Evolutionary conservation across 2,329 filamentous ascomycete species (phyloP).

Genomic region (Taxawa tesnikishii): DNA sequence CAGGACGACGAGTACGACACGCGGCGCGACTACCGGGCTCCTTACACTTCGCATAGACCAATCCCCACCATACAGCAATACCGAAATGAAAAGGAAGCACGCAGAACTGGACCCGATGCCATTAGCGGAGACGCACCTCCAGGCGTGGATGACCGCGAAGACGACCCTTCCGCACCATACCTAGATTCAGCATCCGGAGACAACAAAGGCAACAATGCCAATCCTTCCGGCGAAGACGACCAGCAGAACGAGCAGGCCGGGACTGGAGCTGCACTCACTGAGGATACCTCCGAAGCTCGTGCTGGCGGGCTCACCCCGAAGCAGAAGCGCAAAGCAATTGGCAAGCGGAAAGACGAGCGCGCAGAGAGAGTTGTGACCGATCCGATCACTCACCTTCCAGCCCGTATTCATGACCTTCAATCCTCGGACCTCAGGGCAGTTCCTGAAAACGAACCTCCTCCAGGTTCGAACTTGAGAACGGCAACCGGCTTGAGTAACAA

Average conservation of each 20-base stretch:
- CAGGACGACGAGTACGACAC: constrained; percentile 27
- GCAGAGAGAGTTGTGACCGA: constrained; percentile 54
- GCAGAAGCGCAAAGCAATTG: constrained; percentile 36
- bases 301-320: constrained; percentile 27
- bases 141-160: constrained; percentile 12
- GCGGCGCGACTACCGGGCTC: constrained; percentile 25
- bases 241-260: constrained; percentile 9
- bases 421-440: constrained; percentile 25
- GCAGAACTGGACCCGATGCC: constrained; percentile 21
- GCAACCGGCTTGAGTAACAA: constrained; percentile 33
- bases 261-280: constrained; percentile 11
- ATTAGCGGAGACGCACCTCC: constrained; percentile 16
- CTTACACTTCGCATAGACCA: constrained; percentile 30
- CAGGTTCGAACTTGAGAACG: constrained; percentile 25
- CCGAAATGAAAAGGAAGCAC: constrained; percentile 31
- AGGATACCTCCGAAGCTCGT: constrained; percentile 33
- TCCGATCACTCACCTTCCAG: constrained; percentile 58
- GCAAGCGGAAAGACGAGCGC: constrained; percentile 33
- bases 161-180: constrained; percentile 19
- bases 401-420: constrained; percentile 47
- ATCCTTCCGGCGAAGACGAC: constrained; percentile 7
- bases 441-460: constrained; percentile 27
- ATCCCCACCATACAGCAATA: constrained; percentile 36
- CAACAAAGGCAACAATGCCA: constrained; percentile 9
- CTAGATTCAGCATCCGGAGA: constrained; percentile 7